Conservation (phyloP, 1,139 yeast genomes). For the Yamadazyma atmosphaerica region DNA sequence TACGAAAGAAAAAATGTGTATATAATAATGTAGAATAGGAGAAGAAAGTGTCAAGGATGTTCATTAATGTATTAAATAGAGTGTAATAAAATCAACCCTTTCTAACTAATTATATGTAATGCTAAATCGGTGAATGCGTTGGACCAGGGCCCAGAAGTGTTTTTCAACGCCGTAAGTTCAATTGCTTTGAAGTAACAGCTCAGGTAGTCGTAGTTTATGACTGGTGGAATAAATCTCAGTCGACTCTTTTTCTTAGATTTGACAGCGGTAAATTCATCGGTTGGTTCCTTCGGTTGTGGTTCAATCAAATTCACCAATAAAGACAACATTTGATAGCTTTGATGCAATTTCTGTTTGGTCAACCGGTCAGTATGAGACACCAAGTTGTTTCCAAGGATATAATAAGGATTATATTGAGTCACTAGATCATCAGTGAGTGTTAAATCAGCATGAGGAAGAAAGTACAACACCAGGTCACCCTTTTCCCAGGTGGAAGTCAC, state of each 20-base stretch:
- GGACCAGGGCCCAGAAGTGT: conserved; percentile 43
- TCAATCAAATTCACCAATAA: conserved; percentile 31
- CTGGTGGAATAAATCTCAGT: conserved; percentile 28
- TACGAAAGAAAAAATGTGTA: not conserved
- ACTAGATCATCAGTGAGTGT: conserved; percentile 52
- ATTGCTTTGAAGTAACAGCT: conserved; percentile 32
- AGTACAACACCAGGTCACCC: conserved; percentile 41
- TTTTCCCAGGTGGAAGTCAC: conserved; percentile 8
- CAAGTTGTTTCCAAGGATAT: conserved; percentile 50
- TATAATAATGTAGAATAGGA: conserved; percentile 1
- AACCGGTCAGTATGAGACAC: conserved; percentile 54
- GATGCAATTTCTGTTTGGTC: conserved; percentile 38
- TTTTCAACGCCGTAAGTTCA: conserved; percentile 17
- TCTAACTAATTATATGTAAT: conserved; percentile 27
- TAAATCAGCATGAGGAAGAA: conserved; percentile 76
- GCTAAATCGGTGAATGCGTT: conserved; percentile 57
- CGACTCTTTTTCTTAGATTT: conserved; percentile 29
- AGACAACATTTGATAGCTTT: conserved; percentile 42
- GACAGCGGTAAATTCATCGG: conserved; percentile 33
- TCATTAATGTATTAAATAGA: conserved; percentile 1
- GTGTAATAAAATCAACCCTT: conserved; percentile 1
- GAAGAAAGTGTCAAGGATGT: no score
- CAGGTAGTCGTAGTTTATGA: conserved; percentile 35
- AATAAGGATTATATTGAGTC: conserved; percentile 27
- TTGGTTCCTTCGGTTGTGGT: conserved; percentile 2